Base-by-base conservation (phyloP, 2,329 filamentous ascomycete genomes). In the Penicillium oxalicum region DNA sequence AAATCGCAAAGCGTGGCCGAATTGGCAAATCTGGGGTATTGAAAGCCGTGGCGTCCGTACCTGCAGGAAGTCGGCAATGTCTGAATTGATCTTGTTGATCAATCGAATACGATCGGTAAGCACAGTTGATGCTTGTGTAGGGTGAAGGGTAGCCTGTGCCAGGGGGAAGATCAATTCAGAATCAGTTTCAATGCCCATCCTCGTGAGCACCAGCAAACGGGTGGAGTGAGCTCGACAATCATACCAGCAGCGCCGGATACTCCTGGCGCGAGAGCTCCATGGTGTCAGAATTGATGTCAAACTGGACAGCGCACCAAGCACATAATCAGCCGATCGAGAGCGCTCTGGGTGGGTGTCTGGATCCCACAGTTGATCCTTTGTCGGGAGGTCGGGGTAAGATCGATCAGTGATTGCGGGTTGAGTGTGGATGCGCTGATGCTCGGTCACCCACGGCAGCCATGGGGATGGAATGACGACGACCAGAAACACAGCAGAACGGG, bases 31-130 rank as follows among this genome's bases (percentile, higher is more conserved):
- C 39, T 32, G 40, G 44, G 37, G 43, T 29, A 40, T 25, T n/a
- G 38, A 33, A 9, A 41, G 44, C 34, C 33, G 47, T 26, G 33
- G 53, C 44, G 47, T 58, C 29, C 72, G 71, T 82, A 95, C 91
- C 84, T 91, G 87, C 54, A 98, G 80, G 89, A 91, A 98, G 73
- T 97, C 91, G 69, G 91, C 91, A 63, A 98, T 88, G 67, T 96
- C 89, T 60, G 77, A 73, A 71, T 98, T 96, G 73, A 95, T 75
- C 69, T 85, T 89, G 62, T 80, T 81, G 66, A 97, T 91, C 70
- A 89, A 82, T 70, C 87, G 87, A 60, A 97, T 81, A 63, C 93
- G 88, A 61, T 96, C 91, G 70, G 85, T 87, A 61, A 97, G 80
- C 51, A 89, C 80, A 47, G 81, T 79, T 35, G 90, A 87, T 51